phyloP scores from a whole-genome alignment of 208 protist species.

The Trypanosoma congolense region DNA sequence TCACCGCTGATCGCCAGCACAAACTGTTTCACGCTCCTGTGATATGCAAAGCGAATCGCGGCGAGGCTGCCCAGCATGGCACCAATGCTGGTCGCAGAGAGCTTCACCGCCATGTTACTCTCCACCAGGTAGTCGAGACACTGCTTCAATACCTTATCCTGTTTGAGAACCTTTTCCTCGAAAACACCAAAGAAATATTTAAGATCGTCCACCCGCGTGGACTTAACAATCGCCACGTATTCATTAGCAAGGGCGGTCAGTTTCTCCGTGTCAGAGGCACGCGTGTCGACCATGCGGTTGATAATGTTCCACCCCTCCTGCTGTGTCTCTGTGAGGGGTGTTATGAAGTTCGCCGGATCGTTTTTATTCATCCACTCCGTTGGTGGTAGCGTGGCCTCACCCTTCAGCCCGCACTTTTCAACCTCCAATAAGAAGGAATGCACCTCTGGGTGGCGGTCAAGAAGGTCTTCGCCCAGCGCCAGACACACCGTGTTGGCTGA shows the following conservation, averaged over 20 bases:
- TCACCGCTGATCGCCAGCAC: slow-evolving; percentile 51
- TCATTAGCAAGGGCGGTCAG: slow-evolving; percentile 40
- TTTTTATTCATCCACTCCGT: slow-evolving; percentile 74
- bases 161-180: slow-evolving; percentile 82
- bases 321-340: slow-evolving; percentile 51
- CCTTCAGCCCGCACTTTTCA: slow-evolving; percentile 25
- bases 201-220: slow-evolving; percentile 71
- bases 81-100: slow-evolving; percentile 62
- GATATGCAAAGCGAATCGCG: slow-evolving; percentile 69
- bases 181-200: slow-evolving; percentile 84
- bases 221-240: slow-evolving; percentile 53
- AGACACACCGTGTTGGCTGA: slow-evolving; percentile 36
- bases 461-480: slow-evolving; percentile 49
- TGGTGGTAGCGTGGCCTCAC: slow-evolving; percentile 42
- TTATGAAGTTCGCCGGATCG: slow-evolving; percentile 56
- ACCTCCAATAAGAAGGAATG: slow-evolving; percentile 50
- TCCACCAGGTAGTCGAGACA: slow-evolving; percentile 56
- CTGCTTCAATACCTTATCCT: slow-evolving; percentile 70
- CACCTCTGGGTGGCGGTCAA: slow-evolving; percentile 34
- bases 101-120: slow-evolving; percentile 32
- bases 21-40: slow-evolving; percentile 57
- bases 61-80: slow-evolving; percentile 72
- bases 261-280: slow-evolving; percentile 34
- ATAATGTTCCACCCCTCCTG: slow-evolving; percentile 62
- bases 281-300: slow-evolving; percentile 64